phyloP scores from a whole-genome alignment of 73 alveolate species.

The Paraurostyla sp. region DNA sequence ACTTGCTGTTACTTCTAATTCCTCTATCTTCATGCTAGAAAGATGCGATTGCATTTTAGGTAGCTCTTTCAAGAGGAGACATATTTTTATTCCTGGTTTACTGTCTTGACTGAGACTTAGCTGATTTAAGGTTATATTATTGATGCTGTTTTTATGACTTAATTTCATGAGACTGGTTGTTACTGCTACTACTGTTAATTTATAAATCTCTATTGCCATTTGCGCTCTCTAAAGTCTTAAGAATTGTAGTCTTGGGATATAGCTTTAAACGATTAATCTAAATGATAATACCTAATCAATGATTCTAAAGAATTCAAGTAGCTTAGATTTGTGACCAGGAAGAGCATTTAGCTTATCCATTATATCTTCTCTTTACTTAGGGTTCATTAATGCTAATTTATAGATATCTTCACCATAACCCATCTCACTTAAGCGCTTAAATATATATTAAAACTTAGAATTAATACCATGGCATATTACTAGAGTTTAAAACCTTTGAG shows the following conservation, averaged over 20 bases:
- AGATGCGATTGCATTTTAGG: not conserved
- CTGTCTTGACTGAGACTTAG: slow-evolving; percentile 26
- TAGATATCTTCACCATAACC: slow-evolving; percentile 65
- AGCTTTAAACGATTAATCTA: not conserved
- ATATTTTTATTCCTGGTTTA: slow-evolving; percentile 6
- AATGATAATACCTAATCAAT: slow-evolving; percentile 16
- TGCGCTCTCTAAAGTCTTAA: slow-evolving; percentile 54
- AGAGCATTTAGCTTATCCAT: slow-evolving; percentile 38
- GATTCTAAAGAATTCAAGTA: slow-evolving; percentile 16
- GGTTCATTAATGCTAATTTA: slow-evolving; percentile 44
- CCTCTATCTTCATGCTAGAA: slow-evolving; percentile 2
- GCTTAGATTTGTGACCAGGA: slow-evolving; percentile 64
- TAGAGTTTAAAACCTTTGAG: slow-evolving; percentile 73
- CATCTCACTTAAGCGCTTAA: slow-evolving; percentile 39
- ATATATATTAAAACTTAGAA: not conserved
- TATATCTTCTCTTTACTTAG: slow-evolving; percentile 34
- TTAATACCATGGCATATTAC: slow-evolving; percentile 66
- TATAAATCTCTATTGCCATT: not conserved
- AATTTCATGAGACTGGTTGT: not conserved
- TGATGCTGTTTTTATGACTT: not conserved
- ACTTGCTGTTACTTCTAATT: slow-evolving; percentile 33
- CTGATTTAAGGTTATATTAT: not conserved
- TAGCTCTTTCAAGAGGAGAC: slow-evolving; percentile 25
- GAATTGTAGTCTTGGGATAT: slow-evolving; percentile 31
- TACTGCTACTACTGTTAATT: not conserved